Evolutionary conservation across 768 basidiomycete species (phyloP), one percentile per base, ranked within the genome.

Genomic region (Boletus edulis): DNA sequence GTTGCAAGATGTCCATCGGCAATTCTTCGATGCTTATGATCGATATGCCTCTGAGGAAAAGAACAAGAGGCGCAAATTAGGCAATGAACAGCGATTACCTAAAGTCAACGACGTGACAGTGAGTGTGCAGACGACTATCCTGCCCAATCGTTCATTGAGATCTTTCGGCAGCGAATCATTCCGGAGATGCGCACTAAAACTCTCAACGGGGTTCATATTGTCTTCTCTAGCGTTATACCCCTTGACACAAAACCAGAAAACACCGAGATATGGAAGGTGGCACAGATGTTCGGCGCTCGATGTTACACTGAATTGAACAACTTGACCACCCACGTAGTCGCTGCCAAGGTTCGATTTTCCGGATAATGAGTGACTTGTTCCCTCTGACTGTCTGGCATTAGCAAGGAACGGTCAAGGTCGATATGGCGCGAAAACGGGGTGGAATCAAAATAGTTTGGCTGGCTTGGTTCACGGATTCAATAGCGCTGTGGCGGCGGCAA

Each of bases 221-320:
- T 96, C 35, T 98, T 99, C 72, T 98, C 96, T 1, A 92, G 94
- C 53, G 85, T 99, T 39, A 94, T 98, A 52, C 94, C 96, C 5
- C 81, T 95, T n/a, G 88, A 93, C 63, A 86, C 84, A 4, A 77
- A 74, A 52, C 89, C 92, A 37, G 87, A 94, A 69, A 77, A 78
- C 46, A 90, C 82, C 48, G 92, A 94, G 63, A 83, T 93, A 47
- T 96, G 93, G 93, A 79, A 82, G 61, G 78, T 87, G 68, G 93
- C 96, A 13, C 79, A 81, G 46, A 86, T 89, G 73, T 98, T 97
- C 62, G 96, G 96, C 10, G 96, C 96, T 3, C 77, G 76, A 45
- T 91, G 88, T 69, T 81, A 85, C 45, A 86, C 81, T 15, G 86
- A 92, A 58, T 67, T 97, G 39, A 78, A 77, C 5, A 70, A 68